Evolutionary conservation across 805 yeast genomes (phyloP).

Genomic region (Barnettozyma populi): DNA sequence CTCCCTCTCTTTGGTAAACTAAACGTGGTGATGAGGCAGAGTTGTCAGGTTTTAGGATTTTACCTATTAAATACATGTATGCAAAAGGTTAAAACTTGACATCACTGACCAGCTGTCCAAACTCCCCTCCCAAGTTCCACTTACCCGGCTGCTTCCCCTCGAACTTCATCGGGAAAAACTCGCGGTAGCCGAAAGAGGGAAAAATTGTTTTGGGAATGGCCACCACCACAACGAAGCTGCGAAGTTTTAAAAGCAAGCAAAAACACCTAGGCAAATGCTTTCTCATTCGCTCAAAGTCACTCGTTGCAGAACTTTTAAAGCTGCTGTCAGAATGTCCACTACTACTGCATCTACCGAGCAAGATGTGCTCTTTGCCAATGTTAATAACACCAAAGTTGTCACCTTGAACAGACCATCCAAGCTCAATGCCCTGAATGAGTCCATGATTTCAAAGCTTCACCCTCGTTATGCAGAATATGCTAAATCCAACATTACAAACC

Average conservation of each 20-base stretch:
- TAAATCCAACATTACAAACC: conserved; percentile 56
- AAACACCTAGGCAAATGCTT: not conserved
- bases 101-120: not conserved
- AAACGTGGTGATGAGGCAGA: not conserved
- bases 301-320: not conserved
- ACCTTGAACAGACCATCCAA: conserved; percentile 76
- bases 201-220: not conserved
- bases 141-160: conserved; percentile 1
- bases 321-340: not conserved
- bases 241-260: not conserved
- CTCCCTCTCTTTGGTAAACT: not conserved
- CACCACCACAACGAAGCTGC: not conserved
- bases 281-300: not conserved
- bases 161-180: not conserved
- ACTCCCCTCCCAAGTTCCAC: not conserved
- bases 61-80: too few relatives aligned
- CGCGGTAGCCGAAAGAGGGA: conserved; percentile 1
- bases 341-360: conserved; percentile 19
- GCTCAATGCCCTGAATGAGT: conserved; percentile 75
- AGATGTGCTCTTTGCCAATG: conserved; percentile 60
- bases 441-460: conserved; percentile 67
- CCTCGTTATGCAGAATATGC: conserved; percentile 76
- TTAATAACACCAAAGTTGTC: conserved; percentile 64
- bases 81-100: not conserved
- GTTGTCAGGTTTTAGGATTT: not conserved